Evolutionary conservation across 2,329 filamentous ascomycete genomes (phyloP).

Genomic region (Diaporthe australafricana): DNA sequence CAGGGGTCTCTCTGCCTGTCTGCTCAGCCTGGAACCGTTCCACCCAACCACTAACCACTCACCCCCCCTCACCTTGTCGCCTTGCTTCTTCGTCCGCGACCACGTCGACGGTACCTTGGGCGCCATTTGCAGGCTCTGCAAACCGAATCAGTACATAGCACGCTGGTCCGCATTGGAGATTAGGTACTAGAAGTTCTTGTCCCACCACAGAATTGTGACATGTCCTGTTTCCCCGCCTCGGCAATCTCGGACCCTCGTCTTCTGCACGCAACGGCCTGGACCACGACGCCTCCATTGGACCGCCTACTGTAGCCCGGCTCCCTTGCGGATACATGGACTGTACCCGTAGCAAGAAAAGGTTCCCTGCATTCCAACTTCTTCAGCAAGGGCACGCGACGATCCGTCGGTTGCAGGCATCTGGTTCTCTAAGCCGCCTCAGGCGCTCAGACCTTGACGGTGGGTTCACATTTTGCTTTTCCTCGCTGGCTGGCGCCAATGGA

Average conservation of each 20-base stretch:
- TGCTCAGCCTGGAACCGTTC: conserved; percentile 3
- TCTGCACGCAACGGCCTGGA: conserved; percentile 17
- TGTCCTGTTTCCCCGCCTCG: conserved; percentile 17
- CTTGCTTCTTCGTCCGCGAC: conserved; percentile 22
- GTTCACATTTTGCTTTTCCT: conserved; percentile 21
- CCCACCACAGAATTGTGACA: not conserved
- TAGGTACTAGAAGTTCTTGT: not conserved
- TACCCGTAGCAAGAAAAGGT: not conserved
- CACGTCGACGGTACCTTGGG: conserved; percentile 3
- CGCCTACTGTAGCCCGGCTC: not conserved
- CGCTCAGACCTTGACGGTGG: conserved; percentile 12
- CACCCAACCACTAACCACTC: not conserved
- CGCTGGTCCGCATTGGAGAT: not conserved
- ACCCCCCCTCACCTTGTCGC: not conserved
- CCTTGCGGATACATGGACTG: not conserved
- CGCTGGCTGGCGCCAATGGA: not conserved
- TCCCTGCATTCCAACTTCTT: not conserved
- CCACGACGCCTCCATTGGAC: conserved; percentile 7
- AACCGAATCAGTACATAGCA: not conserved
- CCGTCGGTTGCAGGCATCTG: conserved; percentile 3
- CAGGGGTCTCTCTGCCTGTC: not conserved
- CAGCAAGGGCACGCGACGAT: conserved; percentile 8
- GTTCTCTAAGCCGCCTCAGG: not conserved
- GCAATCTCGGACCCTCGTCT: conserved; percentile 8
- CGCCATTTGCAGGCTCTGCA: not conserved